These are phyloP conservation scores for Fusarium subglutinans DNA, from an alignment of 2,329 filamentous ascomycete species.

Conservation along the genomic window DNA sequence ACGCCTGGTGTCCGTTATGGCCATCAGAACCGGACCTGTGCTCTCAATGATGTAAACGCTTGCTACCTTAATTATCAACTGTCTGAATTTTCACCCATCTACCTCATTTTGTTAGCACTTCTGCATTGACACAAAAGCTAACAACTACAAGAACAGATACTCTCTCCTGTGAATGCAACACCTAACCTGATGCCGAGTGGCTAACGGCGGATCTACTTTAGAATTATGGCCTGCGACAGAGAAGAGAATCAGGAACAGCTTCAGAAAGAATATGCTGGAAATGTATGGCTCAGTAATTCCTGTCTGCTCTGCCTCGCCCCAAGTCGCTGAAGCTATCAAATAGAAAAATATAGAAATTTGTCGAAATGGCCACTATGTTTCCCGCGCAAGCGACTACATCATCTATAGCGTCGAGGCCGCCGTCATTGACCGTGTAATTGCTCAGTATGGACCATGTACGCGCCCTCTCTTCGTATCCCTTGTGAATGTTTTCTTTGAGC, in stretches of 20 bases:
- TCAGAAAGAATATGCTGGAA: constrained; percentile 81
- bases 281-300: constrained; percentile 68
- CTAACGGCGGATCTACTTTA: constrained; percentile 53
- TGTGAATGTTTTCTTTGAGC: constrained; percentile 20
- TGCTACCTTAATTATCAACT: constrained; percentile 86
- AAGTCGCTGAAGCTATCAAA: constrained; percentile 59
- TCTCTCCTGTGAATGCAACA: constrained; percentile 1
- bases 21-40: constrained; percentile 65
- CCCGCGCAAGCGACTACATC: constrained; percentile 96
- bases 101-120: constrained; percentile 17
- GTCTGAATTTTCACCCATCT: constrained; percentile 73
- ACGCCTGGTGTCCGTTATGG: constrained; percentile 78
- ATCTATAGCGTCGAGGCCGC: constrained; percentile 98
- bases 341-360: constrained; percentile 86
- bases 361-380: constrained; percentile 94
- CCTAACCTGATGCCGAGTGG: constrained; percentile 40
- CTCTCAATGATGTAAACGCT: constrained; percentile 98
- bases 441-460: constrained; percentile 89
- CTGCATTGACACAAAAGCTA: constrained; percentile 28
- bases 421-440: constrained; percentile 86
- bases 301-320: constrained; percentile 37
- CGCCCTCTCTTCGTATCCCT: constrained; percentile 19
- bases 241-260: constrained; percentile 88
- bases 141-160: constrained; percentile 37
- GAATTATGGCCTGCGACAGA: constrained; percentile 93